Percentiles rank a stretch among this genome's conserved stretches.
Evolutionary conservation across 2,329 filamentous ascomycete species (phyloP).

Genomic region (Fusarium tjaetaba): DNA sequence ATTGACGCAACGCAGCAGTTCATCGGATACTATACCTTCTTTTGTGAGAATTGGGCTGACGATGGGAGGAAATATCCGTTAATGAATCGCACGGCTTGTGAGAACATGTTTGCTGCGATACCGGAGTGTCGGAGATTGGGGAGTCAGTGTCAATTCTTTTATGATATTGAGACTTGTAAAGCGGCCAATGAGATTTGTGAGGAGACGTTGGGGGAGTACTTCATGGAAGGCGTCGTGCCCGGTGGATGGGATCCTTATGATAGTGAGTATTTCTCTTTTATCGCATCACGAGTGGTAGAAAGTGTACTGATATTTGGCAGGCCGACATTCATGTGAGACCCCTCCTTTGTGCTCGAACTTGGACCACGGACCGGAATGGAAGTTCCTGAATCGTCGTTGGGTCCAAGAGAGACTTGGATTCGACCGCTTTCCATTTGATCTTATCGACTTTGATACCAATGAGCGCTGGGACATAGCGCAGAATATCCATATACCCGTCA

Average conservation of each 20-base stretch:
- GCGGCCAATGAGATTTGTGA: conserved; percentile 25
- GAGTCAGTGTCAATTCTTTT: not conserved
- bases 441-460: conserved; percentile 12
- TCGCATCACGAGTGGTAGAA: too few species aligned
- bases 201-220: conserved; percentile 1
- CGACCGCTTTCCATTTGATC: not conserved
- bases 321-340: conserved; percentile 10
- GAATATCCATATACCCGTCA: conserved; percentile 23
- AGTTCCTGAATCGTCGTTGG: conserved; percentile 15
- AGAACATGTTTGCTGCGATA: conserved; percentile 19
- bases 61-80: conserved; percentile 17
- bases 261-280: not conserved
- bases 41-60: conserved; percentile 19
- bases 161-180: conserved; percentile 8
- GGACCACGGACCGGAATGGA: conserved; percentile 20
- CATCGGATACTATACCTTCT: conserved; percentile 26
- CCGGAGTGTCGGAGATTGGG: conserved; percentile 18
- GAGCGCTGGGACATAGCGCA: conserved; percentile 13
- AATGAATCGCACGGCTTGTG: conserved; percentile 17
- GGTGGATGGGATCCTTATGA: conserved; percentile 34
- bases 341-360: conserved; percentile 22
- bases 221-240: not conserved
- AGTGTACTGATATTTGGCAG: not conserved
- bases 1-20: conserved; percentile 25
- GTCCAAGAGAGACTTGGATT: conserved; percentile 26